These are phyloP conservation scores for Apium graveolens DNA, from an alignment of 129 eudicot genomes.

Conservation along the genomic window DNA sequence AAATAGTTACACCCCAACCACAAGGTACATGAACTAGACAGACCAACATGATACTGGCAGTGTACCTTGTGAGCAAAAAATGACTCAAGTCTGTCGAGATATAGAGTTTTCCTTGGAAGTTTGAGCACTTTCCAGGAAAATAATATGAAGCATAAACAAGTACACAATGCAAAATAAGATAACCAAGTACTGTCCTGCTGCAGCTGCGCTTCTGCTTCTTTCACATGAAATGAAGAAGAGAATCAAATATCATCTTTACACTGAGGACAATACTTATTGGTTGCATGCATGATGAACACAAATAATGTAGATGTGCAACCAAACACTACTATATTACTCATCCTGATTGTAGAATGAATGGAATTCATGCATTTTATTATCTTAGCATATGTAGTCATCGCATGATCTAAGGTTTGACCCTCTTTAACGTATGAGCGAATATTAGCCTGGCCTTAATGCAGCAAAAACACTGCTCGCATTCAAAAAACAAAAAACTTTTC, in stretches of 20 bases:
- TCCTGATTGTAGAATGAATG: neutral
- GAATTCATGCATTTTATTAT: neutral
- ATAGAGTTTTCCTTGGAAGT: neutral
- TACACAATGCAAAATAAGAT: neutral
- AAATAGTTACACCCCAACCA: neutral
- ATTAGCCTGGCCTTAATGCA: neutral
- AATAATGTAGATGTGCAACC: neutral
- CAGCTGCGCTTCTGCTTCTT: neutral
- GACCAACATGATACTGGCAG: neutral
- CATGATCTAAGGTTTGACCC: neutral
- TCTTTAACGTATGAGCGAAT: neutral
- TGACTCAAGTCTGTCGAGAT: neutral
- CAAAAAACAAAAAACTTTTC: neutral
- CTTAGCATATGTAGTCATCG: neutral
- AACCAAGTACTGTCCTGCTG: neutral
- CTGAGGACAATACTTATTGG: neutral
- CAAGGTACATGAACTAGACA: neutral
- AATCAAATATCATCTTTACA: neutral
- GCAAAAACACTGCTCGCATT: neutral
- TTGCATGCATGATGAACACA: neutral
- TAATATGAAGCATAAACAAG: neutral
- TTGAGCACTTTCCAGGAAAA: neutral
- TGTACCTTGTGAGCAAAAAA: neutral
- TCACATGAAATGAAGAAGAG: neutral
- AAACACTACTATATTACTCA: neutral